Percentiles rank a stretch among this genome's conserved stretches.
These are phyloP conservation scores for Diutina mesorugosa DNA, from an alignment of 1,139 yeast species.

Conservation along the genomic window DNA sequence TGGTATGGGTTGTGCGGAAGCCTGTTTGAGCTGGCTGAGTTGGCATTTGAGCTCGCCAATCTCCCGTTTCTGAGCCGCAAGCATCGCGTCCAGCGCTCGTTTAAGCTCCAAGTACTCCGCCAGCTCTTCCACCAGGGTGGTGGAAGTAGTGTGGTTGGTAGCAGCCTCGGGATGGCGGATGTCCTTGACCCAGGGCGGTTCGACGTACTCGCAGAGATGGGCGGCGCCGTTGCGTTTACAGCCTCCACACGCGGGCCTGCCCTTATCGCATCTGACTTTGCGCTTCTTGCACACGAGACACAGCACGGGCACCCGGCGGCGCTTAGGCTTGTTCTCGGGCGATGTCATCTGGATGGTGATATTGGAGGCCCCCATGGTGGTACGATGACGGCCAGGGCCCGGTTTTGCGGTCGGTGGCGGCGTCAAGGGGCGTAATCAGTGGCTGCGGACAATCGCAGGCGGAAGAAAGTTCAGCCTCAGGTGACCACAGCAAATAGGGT, in stretches of 20 bases:
- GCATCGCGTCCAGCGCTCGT: neutral
- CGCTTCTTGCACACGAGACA: conserved; percentile 10
- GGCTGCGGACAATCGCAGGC: no score
- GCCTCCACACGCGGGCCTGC: conserved; percentile 27
- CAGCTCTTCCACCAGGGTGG: neutral
- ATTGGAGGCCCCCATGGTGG: neutral
- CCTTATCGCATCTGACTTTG: conserved; percentile 34
- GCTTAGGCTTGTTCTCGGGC: neutral
- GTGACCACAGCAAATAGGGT: no score
- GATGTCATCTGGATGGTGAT: neutral
- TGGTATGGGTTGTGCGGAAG: neutral
- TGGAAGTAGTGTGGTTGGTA: neutral
- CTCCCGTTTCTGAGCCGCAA: neutral
- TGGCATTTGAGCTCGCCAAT: conserved; percentile 10
- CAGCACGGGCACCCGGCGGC: conserved; percentile 2
- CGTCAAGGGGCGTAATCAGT: neutral
- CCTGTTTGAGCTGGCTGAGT: conserved; percentile 7
- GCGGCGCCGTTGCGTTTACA: conserved; percentile 30
- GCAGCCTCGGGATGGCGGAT: neutral
- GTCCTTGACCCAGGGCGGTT: conserved; percentile 22
- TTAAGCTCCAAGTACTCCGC: neutral
- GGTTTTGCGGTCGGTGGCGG: neutral
- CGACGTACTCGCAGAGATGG: conserved; percentile 29
- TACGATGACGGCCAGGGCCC: no score
- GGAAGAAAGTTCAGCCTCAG: no score